Conservation (phyloP, 139 green algal species). For the Chlorella sp. region DNA sequence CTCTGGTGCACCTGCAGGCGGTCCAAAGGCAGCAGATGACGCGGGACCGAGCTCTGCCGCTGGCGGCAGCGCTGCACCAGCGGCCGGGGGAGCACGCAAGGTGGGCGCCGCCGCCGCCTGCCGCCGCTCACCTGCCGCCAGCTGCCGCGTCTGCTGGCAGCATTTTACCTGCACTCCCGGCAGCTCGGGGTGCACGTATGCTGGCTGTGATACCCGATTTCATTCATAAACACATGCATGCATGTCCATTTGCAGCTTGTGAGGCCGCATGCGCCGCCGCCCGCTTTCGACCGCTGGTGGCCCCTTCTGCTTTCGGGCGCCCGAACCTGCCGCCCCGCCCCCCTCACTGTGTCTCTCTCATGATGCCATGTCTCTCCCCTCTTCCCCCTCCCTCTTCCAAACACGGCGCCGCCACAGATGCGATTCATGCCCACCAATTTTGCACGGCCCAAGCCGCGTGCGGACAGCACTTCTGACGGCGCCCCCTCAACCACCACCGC, state of each 20-base stretch:
- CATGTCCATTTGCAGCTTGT: too few species aligned
- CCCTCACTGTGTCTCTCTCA: too few species aligned
- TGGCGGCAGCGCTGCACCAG: neutral
- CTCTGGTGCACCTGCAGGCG: slow-evolving; percentile 3
- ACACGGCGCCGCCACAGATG: slow-evolving; percentile 15
- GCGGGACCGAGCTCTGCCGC: slow-evolving; percentile 2
- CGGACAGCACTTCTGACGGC: slow-evolving; percentile 4
- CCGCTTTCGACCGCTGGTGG: too few species aligned
- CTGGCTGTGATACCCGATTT: neutral
- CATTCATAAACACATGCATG: too few species aligned
- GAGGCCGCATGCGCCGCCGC: too few species aligned
- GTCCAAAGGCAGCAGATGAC: slow-evolving; percentile 7
- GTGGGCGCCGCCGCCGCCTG: slow-evolving; percentile 5
- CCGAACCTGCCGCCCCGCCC: too few species aligned
- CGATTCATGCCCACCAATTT: slow-evolving; percentile 48
- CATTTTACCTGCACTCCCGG: neutral
- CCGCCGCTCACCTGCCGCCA: neutral
- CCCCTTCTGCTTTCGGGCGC: too few species aligned
- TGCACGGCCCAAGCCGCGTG: slow-evolving; percentile 16
- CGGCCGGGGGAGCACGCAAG: slow-evolving; percentile 18
- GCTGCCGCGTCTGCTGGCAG: neutral
- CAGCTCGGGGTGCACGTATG: neutral
- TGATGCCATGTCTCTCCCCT: too few species aligned
- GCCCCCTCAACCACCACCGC: neutral
- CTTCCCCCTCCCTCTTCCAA: neutral